These are phyloP conservation scores for Debaryomyces tyrocola DNA, from an alignment of 805 yeast genomes.

Conservation along the genomic window DNA sequence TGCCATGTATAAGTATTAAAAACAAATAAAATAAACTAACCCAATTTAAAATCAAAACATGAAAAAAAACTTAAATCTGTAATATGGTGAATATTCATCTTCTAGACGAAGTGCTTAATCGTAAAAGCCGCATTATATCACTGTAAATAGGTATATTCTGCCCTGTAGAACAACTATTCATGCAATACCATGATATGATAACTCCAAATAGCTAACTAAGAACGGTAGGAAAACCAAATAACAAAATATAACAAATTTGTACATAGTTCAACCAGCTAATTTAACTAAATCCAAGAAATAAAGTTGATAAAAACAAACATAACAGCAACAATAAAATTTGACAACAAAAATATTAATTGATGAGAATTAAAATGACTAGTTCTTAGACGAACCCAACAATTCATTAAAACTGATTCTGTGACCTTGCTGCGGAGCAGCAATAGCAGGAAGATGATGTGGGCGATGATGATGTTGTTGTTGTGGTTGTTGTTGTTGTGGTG, in stretches of 20 bases:
- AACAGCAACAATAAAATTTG: neutral
- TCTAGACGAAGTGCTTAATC: too few species aligned
- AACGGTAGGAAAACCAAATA: too few species aligned
- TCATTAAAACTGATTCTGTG: conserved; percentile 43
- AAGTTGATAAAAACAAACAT: conserved; percentile 4
- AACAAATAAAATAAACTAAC: neutral
- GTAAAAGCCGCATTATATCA: too few species aligned
- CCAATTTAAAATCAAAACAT: neutral
- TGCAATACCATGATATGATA: too few species aligned
- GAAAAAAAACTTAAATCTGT: neutral
- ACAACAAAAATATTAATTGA: neutral
- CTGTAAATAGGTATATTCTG: too few species aligned
- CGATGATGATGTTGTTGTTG: neutral
- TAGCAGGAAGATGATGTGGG: conserved; percentile 2
- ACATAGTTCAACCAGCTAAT: neutral
- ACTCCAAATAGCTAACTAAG: too few species aligned
- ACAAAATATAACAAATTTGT: neutral
- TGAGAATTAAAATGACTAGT: conserved; percentile 4
- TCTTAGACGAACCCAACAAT: conserved; percentile 31
- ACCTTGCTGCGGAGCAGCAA: conserved; percentile 16
- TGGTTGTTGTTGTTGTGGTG: neutral
- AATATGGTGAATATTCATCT: too few species aligned
- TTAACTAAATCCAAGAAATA: conserved; percentile 1
- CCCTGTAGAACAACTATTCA: too few species aligned
- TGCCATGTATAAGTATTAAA: neutral